Conservation (phyloP, 2,329 filamentous ascomycete genomes). For the Incumbomyces delicatus region DNA sequence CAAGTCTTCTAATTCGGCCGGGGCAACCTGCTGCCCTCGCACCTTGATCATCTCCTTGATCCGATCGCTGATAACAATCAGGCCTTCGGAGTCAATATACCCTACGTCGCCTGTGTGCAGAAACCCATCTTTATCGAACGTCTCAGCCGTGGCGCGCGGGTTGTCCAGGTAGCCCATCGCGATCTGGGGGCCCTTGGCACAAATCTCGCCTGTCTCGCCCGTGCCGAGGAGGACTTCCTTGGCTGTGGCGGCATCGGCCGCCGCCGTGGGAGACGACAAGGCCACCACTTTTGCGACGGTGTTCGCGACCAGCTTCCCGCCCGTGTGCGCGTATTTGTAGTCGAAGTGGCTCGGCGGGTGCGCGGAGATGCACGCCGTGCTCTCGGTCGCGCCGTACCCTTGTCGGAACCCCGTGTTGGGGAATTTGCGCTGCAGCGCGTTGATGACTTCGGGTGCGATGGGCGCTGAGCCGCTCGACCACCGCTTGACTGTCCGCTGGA, state of each 20-base stretch:
- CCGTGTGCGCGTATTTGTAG: constrained; percentile 46
- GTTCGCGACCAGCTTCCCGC: constrained; percentile 41
- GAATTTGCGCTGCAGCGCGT: constrained; percentile 46
- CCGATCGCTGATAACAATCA: constrained; percentile 33
- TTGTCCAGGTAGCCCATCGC: constrained; percentile 72
- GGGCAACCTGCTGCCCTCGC: constrained; percentile 52
- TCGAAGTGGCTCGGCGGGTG: constrained; percentile 48
- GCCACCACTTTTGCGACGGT: constrained; percentile 52
- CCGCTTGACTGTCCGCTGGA: constrained; percentile 41
- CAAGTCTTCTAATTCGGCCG: constrained; percentile 50
- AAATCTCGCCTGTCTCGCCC: constrained; percentile 48
- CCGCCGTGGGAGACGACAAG: constrained; percentile 5
- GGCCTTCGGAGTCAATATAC: constrained; percentile 44
- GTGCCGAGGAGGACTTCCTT: constrained; percentile 35
- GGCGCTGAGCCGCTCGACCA: constrained; percentile 55
- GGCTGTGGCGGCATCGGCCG: constrained; percentile 31
- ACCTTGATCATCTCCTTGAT: constrained; percentile 52
- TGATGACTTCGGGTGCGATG: constrained; percentile 47
- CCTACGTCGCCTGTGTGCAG: constrained; percentile 60
- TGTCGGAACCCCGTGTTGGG: constrained; percentile 54
- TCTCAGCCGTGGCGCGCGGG: constrained; percentile 57
- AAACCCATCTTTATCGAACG: constrained; percentile 52
- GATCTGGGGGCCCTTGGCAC: constrained; percentile 70
- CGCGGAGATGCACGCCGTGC: constrained; percentile 52
- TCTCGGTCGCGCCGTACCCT: constrained; percentile 62